A percentile compares a stretch with the other conserved stretches of the same genome.
phyloP scores from a whole-genome alignment of 23 red algal species.

The Gracilariopsis chorda region DNA sequence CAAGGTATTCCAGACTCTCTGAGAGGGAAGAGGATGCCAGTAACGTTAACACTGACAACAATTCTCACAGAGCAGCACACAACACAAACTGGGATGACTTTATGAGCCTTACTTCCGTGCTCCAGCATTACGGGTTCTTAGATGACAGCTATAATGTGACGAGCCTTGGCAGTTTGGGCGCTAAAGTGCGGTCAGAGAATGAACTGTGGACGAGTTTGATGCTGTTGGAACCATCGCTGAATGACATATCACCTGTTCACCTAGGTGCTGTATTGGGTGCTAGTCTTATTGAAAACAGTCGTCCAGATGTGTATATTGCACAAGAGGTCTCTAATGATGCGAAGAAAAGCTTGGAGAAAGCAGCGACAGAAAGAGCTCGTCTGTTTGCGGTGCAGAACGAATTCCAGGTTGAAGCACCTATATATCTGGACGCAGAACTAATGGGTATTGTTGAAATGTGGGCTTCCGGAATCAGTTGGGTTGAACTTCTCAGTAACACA shows the following conservation, averaged over 20 bases:
- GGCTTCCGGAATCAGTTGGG: conserved; percentile 70
- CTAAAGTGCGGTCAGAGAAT: conserved; percentile 79
- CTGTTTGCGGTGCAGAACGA: conserved; percentile 60
- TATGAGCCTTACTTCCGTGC: conserved; percentile 37
- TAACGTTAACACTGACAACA: background rate
- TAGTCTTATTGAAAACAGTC: conserved; percentile 43
- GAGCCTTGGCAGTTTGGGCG: conserved; percentile 68
- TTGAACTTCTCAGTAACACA: conserved; percentile 54
- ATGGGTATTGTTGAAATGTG: conserved; percentile 86
- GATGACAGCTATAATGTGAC: conserved; percentile 68
- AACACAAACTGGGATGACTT: conserved; percentile 64
- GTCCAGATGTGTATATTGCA: conserved; percentile 43
- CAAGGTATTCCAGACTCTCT: background rate
- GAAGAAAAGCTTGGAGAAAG: background rate
- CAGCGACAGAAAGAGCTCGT: conserved; percentile 8
- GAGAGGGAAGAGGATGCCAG: background rate
- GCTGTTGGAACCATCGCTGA: conserved; percentile 38
- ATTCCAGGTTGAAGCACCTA: conserved; percentile 16
- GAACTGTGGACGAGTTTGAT: conserved; percentile 90
- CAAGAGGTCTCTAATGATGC: conserved; percentile 39
- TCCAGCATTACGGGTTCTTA: conserved; percentile 73
- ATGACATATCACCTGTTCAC: conserved; percentile 51
- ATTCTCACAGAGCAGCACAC: background rate
- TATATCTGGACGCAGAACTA: conserved; percentile 22
- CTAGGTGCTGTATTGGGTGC: conserved; percentile 79